Evolutionary conservation across 31 red algal species (phyloP).

Genomic region (Bonnemaisonia californica): DNA sequence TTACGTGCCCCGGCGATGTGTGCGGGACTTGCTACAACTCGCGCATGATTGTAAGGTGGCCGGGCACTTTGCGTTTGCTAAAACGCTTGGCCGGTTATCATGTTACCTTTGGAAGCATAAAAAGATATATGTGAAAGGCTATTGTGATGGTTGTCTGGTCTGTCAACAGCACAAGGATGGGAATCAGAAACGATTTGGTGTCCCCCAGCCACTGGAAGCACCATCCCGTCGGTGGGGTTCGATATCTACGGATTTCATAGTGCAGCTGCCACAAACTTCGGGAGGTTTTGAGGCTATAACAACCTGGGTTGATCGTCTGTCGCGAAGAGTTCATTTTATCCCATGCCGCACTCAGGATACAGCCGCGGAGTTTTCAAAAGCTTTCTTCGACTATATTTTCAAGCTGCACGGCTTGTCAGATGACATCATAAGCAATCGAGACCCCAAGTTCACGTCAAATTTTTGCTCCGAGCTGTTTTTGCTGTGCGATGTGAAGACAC

Average conservation of each 20-base stretch:
- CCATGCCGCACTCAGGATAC: background rate
- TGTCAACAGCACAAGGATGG: slow-evolving; percentile 5
- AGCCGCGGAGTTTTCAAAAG: background rate
- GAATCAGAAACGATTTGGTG: background rate
- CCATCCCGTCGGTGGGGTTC: slow-evolving; percentile 5
- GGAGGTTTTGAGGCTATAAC: slow-evolving; percentile 2
- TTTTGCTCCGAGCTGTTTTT: background rate
- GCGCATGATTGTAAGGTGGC: slow-evolving; percentile 20
- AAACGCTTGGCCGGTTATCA: slow-evolving; percentile 29
- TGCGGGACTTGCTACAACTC: slow-evolving; percentile 30
- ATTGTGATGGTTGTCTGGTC: background rate
- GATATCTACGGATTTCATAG: background rate
- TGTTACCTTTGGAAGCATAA: slow-evolving; percentile 27
- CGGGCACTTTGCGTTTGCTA: slow-evolving; percentile 40
- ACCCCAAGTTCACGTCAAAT: slow-evolving; percentile 24
- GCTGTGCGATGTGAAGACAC: background rate
- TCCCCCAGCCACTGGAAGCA: background rate
- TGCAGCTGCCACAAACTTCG: background rate
- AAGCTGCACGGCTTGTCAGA: slow-evolving; percentile 11
- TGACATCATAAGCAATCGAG: slow-evolving; percentile 14
- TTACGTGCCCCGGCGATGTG: background rate
- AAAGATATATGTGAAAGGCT: background rate
- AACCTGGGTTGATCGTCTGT: background rate
- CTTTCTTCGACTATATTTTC: slow-evolving; percentile 7
- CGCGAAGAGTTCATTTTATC: background rate